Percentiles rank a stretch among this genome's conserved stretches.
Conservation (phyloP, 2,329 filamentous ascomycete species). For the Hypoxylon sp. region DNA sequence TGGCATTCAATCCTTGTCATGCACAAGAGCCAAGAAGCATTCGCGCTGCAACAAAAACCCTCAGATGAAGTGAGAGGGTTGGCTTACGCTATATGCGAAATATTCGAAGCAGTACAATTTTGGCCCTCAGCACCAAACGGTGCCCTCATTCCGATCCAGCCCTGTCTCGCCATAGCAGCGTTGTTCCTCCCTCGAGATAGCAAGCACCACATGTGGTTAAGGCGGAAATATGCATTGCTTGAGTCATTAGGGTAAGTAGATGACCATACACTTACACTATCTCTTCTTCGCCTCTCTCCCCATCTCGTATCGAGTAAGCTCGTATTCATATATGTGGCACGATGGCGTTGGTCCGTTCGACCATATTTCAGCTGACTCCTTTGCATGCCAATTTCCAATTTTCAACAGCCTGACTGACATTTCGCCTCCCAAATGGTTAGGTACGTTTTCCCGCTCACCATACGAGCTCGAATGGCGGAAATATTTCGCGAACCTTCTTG, state of each 20-base stretch:
- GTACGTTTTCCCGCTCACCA: conserved; percentile 83
- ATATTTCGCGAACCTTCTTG: conserved; percentile 81
- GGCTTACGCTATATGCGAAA: conserved; percentile 79
- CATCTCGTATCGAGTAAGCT: conserved; percentile 13
- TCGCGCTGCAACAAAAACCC: conserved; percentile 66
- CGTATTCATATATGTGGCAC: neutral
- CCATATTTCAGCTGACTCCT: neutral
- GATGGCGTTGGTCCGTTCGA: neutral
- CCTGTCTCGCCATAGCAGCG: conserved; percentile 80
- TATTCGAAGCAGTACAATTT: conserved; percentile 83
- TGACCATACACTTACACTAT: conserved; percentile 3
- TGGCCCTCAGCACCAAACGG: conserved; percentile 81
- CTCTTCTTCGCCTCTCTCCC: neutral
- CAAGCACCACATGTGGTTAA: conserved; percentile 82
- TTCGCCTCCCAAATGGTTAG: conserved; percentile 61
- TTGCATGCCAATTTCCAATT: neutral
- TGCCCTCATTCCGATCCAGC: conserved; percentile 79
- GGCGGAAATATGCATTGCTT: conserved; percentile 82
- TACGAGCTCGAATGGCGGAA: conserved; percentile 82
- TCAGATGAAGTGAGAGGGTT: conserved; percentile 70
- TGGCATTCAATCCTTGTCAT: conserved; percentile 85
- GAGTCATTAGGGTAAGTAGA: conserved; percentile 82
- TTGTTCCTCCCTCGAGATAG: conserved; percentile 85
- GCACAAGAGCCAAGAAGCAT: conserved; percentile 81
- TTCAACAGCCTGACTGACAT: conserved; percentile 20